These are phyloP conservation scores for Elsinoe perseae DNA, from an alignment of 2,329 filamentous ascomycete genomes.

Conservation along the genomic window DNA sequence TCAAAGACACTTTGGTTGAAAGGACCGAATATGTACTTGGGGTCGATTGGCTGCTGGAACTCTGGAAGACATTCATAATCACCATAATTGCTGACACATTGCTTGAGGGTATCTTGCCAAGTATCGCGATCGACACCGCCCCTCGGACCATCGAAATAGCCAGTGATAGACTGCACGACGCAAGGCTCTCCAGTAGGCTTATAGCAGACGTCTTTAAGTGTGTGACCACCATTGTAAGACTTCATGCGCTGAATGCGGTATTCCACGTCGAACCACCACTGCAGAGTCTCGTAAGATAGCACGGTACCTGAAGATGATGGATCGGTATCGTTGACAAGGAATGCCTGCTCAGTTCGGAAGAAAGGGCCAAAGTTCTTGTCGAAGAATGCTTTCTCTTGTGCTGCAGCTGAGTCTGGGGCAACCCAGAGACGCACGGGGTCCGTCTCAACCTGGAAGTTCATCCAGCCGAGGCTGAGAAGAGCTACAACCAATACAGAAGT, in stretches of 20 bases:
- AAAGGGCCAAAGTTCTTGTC: conserved; percentile 91
- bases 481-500: conserved; percentile 66
- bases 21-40: conserved; percentile 78
- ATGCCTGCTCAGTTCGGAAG: conserved; percentile 87
- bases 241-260: conserved; percentile 64
- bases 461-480: conserved; percentile 78
- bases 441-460: conserved; percentile 79
- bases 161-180: conserved; percentile 85
- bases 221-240: conserved; percentile 59
- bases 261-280: conserved; percentile 93
- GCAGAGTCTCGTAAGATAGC: conserved; percentile 76
- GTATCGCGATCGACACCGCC: conserved; percentile 52
- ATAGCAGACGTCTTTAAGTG: conserved; percentile 80
- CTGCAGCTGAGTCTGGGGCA: conserved; percentile 83
- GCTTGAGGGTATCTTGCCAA: conserved; percentile 65
- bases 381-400: conserved; percentile 88
- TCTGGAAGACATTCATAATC: conserved; percentile 61
- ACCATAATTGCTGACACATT: conserved; percentile 54
- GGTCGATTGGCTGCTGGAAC: conserved; percentile 81
- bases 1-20: conserved; percentile 61
- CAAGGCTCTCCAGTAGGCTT: conserved; percentile 86
- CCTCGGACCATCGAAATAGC: conserved; percentile 70
- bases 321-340: conserved; percentile 80
- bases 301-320: conserved; percentile 62
- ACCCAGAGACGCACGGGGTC: conserved; percentile 94